Conservation (phyloP, 2,329 filamentous ascomycete genomes). For the Botrytis paeoniae region DNA sequence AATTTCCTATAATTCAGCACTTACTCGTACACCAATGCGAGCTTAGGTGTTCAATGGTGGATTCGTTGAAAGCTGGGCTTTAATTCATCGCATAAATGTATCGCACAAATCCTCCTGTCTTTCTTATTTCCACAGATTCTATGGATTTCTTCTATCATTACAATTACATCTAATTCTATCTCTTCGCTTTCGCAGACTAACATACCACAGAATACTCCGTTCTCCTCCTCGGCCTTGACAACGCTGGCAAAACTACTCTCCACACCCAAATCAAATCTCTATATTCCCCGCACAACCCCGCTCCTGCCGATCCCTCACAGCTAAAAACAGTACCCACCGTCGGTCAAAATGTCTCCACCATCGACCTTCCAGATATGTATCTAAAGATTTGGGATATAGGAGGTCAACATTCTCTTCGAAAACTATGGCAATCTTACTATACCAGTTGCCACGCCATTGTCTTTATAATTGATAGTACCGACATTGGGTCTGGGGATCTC, state of each 20-base stretch:
- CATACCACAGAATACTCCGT: conserved; percentile 79
- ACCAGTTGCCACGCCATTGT: conserved; percentile 91
- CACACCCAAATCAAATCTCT: conserved; percentile 93
- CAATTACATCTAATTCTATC: background rate
- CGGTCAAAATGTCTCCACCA: conserved; percentile 92
- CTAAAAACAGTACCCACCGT: conserved; percentile 93
- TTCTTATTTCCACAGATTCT: background rate
- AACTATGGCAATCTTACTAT: conserved; percentile 96
- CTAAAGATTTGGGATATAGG: conserved; percentile 98
- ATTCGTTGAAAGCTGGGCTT: background rate
- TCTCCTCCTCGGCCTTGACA: conserved; percentile 94
- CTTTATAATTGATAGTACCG: conserved; percentile 94
- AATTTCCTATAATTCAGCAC: background rate
- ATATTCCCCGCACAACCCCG: conserved; percentile 62
- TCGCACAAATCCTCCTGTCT: background rate
- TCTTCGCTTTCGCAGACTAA: conserved; percentile 4
- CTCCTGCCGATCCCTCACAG: conserved; percentile 55
- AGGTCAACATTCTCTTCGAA: conserved; percentile 83
- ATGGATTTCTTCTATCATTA: background rate
- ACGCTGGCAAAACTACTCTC: conserved; percentile 97
- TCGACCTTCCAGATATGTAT: conserved; percentile 90
- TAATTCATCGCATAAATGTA: background rate
- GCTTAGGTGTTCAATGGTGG: background rate
- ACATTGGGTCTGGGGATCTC: conserved; percentile 72
- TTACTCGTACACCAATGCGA: background rate